A percentile compares a stretch with the other conserved stretches of the same genome.
phyloP scores from a whole-genome alignment of 768 basidiomycete genomes.

The Heimioporus sp. region DNA sequence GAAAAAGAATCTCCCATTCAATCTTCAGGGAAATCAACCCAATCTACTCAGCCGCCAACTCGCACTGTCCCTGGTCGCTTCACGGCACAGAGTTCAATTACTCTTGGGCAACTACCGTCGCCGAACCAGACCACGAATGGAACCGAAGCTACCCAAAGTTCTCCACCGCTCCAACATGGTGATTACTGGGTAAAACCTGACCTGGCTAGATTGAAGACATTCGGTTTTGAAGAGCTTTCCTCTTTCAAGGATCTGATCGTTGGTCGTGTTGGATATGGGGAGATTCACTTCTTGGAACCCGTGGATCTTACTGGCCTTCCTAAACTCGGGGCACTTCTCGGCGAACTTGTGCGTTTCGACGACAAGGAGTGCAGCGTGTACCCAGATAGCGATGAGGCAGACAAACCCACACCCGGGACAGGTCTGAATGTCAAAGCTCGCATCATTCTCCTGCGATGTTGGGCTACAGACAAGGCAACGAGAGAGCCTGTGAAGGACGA shows the following conservation, averaged over 20 bases:
- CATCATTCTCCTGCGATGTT: conserved; percentile 77
- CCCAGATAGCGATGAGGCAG: conserved; percentile 81
- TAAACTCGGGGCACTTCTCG: conserved; percentile 77
- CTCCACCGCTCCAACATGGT: conserved; percentile 65
- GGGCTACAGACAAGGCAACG: conserved; percentile 89
- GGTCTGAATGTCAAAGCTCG: conserved; percentile 89
- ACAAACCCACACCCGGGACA: conserved; percentile 78
- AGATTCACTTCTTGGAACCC: conserved; percentile 77
- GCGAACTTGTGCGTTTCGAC: conserved; percentile 84
- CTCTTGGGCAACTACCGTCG: conserved; percentile 27
- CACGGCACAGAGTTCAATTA: conserved; percentile 34
- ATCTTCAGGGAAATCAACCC: conserved; percentile 13
- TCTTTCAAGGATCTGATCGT: conserved; percentile 77
- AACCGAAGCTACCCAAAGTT: conserved; percentile 15
- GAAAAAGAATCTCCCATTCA: conserved; percentile 32
- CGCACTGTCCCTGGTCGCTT: conserved; percentile 43
- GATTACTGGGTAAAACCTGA: conserved; percentile 92
- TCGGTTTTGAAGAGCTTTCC: conserved; percentile 70
- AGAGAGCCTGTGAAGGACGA: conserved; percentile 86
- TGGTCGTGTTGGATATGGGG: conserved; percentile 89
- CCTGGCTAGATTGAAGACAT: conserved; percentile 65
- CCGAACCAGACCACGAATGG: conserved; percentile 29
- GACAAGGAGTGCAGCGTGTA: conserved; percentile 94
- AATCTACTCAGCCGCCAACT: conserved; percentile 34
- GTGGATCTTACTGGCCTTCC: conserved; percentile 85